Percentiles rank a stretch among this genome's conserved stretches.
These are phyloP conservation scores for Clavulina sp. DNA, from an alignment of 768 basidiomycete species.

Conservation along the genomic window DNA sequence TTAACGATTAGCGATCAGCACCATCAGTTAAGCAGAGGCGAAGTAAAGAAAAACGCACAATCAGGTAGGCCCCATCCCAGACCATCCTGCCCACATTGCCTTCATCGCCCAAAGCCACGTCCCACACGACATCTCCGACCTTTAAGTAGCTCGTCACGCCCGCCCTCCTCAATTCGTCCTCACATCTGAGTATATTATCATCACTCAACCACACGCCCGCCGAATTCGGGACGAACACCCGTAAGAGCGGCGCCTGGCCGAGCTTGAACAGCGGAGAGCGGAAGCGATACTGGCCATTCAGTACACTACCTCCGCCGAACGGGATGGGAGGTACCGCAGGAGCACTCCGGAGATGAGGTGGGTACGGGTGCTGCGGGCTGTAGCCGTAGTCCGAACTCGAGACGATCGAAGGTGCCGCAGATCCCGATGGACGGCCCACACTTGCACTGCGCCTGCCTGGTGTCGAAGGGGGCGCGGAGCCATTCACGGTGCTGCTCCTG, in stretches of 20 bases:
- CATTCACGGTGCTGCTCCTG: neutral
- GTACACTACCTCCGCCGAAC: neutral
- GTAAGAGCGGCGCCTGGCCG: conserved; percentile 55
- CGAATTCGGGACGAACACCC: conserved; percentile 72
- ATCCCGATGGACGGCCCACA: neutral
- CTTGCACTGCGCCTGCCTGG: neutral
- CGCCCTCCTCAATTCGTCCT: conserved; percentile 56
- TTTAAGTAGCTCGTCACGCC: conserved; percentile 46
- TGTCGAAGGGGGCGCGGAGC: neutral
- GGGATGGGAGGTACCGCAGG: neutral
- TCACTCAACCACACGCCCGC: conserved; percentile 80
- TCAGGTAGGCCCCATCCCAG: conserved; percentile 80
- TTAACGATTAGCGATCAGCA: neutral
- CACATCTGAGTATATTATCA: conserved; percentile 62
- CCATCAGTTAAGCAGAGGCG: neutral
- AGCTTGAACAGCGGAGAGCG: conserved; percentile 53
- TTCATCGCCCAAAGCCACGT: conserved; percentile 70
- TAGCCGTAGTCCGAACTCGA: neutral
- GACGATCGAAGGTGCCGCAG: neutral
- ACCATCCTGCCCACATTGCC: conserved; percentile 62
- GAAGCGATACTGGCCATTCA: conserved; percentile 21
- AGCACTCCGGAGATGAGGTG: neutral
- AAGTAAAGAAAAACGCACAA: conserved; percentile 35
- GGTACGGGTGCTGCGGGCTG: no score
- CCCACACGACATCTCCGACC: conserved; percentile 74